phyloP scores from a whole-genome alignment of 257 asterid genomes.

The Fraxinus anomala region DNA sequence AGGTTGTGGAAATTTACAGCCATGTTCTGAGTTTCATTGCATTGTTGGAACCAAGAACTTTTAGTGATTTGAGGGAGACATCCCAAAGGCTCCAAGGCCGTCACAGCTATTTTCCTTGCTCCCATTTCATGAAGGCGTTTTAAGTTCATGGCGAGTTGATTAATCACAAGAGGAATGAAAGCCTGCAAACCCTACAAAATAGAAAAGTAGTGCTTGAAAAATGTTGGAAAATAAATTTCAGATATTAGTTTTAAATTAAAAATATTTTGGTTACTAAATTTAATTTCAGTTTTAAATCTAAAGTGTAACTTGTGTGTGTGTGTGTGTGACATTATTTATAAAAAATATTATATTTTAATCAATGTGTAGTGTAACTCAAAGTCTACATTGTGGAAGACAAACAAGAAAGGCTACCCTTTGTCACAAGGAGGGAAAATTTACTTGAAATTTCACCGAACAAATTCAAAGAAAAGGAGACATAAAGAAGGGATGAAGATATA shows the following conservation, averaged over 20 bases:
- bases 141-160: conserved; percentile 51
- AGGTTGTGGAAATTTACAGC: conserved; percentile 62
- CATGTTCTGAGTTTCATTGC: conserved; percentile 58
- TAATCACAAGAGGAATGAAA: conserved; percentile 56
- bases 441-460: too few species aligned
- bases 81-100: conserved; percentile 71
- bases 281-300: neutral
- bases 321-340: too few species aligned
- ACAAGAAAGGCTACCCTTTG: too few species aligned
- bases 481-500: too few species aligned
- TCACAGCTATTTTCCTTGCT: conserved; percentile 57
- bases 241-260: neutral
- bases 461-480: too few species aligned
- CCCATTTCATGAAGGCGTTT: conserved; percentile 47
- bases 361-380: too few species aligned
- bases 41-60: conserved; percentile 46
- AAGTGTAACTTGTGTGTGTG: too few species aligned
- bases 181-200: conserved; percentile 47
- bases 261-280: neutral
- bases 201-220: neutral
- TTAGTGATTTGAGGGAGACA: conserved; percentile 72
- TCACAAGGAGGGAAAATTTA: too few species aligned
- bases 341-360: too few species aligned
- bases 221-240: neutral
- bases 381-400: too few species aligned